Base-by-base conservation (phyloP, 805 yeast species). In the Pichia occidentalis region DNA sequence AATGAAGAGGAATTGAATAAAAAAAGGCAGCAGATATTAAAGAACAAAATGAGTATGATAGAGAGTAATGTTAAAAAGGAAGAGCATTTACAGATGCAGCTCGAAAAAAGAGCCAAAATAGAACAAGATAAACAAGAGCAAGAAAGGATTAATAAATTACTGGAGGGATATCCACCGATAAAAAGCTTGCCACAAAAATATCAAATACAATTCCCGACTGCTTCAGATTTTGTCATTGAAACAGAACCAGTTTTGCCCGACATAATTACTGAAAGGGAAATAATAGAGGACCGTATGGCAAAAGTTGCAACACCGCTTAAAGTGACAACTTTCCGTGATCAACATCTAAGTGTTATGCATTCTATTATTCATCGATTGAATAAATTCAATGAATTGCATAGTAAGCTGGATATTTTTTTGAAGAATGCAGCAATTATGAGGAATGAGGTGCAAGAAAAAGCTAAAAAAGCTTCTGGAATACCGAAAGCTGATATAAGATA, bases 181-280 rank as follows among this genome's bases (percentile, higher is more conserved):
- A 42, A 34, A 25, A 21, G 23, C 16, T 22, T 45, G 32, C 50
- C 50, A 11, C 14, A 29, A 20, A 45, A 46, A 33, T 45, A 45
- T 31, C 48, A 42, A n/a, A 32, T 34, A 11, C 16, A 23, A 5
- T 33, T 42, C 10, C 46, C 46, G 6, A 26, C 29, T 12, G 9
- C 21, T 9, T 7, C 29, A 14, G 20, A 26, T 27, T 21, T 27
- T 17, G 12, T 11, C 3, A 14, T 18, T 4, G 38, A 32, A 21
- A 4, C 22, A 4, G 24, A 11, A 3, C 43, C 48, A 21, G 13
- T 23, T 17, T 28, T 45, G 14, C 40, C 37, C 13, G 21, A 29
- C 23, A 34, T 18, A 7, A 34, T 44, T 13, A 21, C 35, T 1
- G 13, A 10, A 4, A 29, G 21, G 13, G 49, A 45, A 32, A 26